A percentile compares a stretch with the other conserved stretches of the same genome.
Conservation (phyloP, 2,329 filamentous ascomycete species). For the Metarhizium robertsii region DNA sequence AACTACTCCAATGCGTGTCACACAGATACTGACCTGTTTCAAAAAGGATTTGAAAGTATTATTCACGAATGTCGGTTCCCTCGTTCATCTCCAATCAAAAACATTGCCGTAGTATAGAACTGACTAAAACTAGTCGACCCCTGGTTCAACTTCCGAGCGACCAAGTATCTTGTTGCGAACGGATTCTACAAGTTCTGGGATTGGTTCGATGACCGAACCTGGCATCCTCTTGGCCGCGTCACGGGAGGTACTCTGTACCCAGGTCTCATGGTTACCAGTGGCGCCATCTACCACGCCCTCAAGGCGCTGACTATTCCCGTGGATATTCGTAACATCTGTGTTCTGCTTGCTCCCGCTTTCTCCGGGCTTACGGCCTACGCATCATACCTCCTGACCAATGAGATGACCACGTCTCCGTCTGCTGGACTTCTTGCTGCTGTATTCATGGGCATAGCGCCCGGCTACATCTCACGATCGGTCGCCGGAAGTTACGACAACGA, state of each 20-base stretch:
- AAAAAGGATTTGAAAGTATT: constrained; percentile 87
- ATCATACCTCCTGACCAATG: constrained; percentile 88
- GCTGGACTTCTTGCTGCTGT: constrained; percentile 87
- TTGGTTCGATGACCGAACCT: constrained; percentile 99
- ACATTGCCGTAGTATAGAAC: constrained; percentile 9
- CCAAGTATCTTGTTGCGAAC: constrained; percentile 93
- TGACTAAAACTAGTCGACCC: constrained; percentile 67
- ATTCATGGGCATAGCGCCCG: constrained; percentile 96
- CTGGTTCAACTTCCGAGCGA: constrained; percentile 99
- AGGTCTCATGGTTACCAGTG: constrained; percentile 97
- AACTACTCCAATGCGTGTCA: not conserved
- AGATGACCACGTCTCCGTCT: constrained; percentile 93
- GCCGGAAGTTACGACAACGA: constrained; percentile 99
- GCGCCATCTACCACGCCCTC: constrained; percentile 89
- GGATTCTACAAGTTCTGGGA: constrained; percentile 99
- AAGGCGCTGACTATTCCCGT: constrained; percentile 83
- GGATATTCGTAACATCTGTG: constrained; percentile 98
- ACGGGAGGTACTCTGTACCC: constrained; percentile 98
- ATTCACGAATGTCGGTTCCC: constrained; percentile 90
- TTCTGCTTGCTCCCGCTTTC: constrained; percentile 87
- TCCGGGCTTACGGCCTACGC: constrained; percentile 90
- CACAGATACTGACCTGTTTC: constrained; percentile 20
- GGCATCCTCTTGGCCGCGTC: constrained; percentile 96
- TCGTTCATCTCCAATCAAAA: not conserved
- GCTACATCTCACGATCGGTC: constrained; percentile 96